Evolutionary conservation across 306 rosid genomes (phyloP).

Genomic region (Mimosa bimucronata): DNA sequence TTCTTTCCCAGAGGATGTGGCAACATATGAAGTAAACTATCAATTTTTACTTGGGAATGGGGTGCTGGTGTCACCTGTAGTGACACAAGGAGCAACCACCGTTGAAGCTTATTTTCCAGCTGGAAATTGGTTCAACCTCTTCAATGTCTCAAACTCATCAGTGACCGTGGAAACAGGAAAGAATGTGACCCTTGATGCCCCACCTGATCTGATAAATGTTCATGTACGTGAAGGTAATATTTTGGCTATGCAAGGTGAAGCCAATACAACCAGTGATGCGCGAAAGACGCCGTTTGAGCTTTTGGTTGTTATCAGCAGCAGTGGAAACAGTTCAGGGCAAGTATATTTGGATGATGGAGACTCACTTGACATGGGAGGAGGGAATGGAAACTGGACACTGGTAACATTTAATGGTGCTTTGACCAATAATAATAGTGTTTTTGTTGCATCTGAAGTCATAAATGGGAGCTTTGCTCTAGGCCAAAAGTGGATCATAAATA

Average conservation of each 20-base stretch:
- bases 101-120: conserved; percentile 80
- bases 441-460: conserved; percentile 54
- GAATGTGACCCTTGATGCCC: conserved; percentile 63
- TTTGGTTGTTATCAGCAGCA: conserved; percentile 52
- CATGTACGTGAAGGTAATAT: conserved; percentile 81
- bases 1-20: conserved; percentile 83
- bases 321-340: conserved; percentile 55
- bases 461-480: conserved; percentile 66
- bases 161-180: conserved; percentile 56
- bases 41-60: conserved; percentile 80
- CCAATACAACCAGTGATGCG: conserved; percentile 51
- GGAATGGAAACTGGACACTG: conserved; percentile 63
- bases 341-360: conserved; percentile 86
- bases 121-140: conserved; percentile 91
- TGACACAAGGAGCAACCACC: conserved; percentile 53
- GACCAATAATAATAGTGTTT: conserved; percentile 28
- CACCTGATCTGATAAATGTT: conserved; percentile 74
- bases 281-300: conserved; percentile 68
- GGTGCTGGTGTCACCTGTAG: conserved; percentile 77
- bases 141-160: conserved; percentile 61
- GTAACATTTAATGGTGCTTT: conserved; percentile 52
- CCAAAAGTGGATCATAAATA: conserved; percentile 63
- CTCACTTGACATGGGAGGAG: conserved; percentile 55
- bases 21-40: conserved; percentile 63
- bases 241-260: conserved; percentile 75